Evolutionary conservation across 2,329 filamentous ascomycete species (phyloP).

Genomic region (Aspergillus phoenicis): DNA sequence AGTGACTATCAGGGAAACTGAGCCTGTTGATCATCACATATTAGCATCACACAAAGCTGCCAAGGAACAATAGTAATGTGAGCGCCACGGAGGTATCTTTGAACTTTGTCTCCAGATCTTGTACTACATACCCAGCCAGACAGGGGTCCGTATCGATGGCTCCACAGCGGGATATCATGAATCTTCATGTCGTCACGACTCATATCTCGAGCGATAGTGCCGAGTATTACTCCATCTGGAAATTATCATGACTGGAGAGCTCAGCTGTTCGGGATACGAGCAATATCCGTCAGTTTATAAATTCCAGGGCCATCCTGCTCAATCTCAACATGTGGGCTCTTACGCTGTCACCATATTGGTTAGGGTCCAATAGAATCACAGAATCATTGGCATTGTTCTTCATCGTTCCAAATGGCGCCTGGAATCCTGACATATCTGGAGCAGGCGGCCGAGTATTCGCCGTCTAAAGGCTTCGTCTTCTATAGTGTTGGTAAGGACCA

Average conservation of each 20-base stretch:
- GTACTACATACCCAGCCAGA: background rate
- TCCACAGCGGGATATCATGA: too few relatives aligned
- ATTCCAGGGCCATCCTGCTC: background rate
- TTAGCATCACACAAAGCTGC: background rate
- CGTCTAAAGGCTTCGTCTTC: background rate
- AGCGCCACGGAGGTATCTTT: background rate
- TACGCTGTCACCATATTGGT: background rate
- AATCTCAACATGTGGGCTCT: background rate
- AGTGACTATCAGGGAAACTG: background rate
- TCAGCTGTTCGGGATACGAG: background rate
- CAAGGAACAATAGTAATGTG: background rate
- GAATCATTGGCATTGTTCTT: background rate
- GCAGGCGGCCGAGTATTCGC: background rate
- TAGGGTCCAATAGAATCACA: background rate
- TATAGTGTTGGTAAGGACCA: background rate
- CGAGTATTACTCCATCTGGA: background rate
- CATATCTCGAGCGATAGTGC: background rate
- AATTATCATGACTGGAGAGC: background rate
- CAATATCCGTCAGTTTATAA: background rate
- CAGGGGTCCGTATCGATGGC: background rate
- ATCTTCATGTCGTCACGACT: constrained; percentile 2
- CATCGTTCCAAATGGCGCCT: background rate
- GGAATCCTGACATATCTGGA: background rate
- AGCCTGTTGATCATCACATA: background rate
- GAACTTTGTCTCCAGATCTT: background rate